These are phyloP conservation scores for Coemansia sp. DNA, from an alignment of 192 early-diverging fungal species.

Conservation along the genomic window DNA sequence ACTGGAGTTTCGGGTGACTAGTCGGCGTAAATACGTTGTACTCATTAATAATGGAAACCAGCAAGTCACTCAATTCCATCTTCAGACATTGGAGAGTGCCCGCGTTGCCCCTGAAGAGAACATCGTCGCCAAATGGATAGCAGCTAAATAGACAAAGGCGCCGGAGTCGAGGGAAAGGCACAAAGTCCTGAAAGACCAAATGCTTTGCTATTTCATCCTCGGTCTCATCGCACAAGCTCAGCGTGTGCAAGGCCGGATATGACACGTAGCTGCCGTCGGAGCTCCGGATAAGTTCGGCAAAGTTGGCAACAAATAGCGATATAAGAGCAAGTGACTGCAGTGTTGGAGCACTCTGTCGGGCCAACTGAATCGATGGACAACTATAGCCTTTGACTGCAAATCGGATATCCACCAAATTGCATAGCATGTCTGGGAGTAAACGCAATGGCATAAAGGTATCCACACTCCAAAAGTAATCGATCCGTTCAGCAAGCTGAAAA, in stretches of 20 bases:
- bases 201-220: not conserved
- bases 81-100: not conserved
- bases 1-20: not conserved
- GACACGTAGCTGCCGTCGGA: not conserved
- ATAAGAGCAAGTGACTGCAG: not conserved
- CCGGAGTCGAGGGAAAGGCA: not conserved
- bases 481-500: not conserved
- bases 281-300: not conserved
- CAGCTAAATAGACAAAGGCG: not conserved
- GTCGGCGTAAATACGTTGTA: not conserved
- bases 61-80: not conserved
- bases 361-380: not conserved
- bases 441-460: not conserved
- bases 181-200: too few relatives aligned
- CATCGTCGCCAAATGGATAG: slow-evolving; percentile 14
- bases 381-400: not conserved
- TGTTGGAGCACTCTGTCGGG: not conserved
- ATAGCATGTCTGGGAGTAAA: not conserved
- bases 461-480: not conserved
- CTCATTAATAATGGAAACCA: not conserved
- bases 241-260: not conserved
- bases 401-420: not conserved
- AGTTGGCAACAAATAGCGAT: not conserved
- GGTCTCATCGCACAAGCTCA: not conserved
- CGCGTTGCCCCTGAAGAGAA: slow-evolving; percentile 1